Conservation (phyloP, 208 protist species). For the Acanthamoeba healyi region DNA sequence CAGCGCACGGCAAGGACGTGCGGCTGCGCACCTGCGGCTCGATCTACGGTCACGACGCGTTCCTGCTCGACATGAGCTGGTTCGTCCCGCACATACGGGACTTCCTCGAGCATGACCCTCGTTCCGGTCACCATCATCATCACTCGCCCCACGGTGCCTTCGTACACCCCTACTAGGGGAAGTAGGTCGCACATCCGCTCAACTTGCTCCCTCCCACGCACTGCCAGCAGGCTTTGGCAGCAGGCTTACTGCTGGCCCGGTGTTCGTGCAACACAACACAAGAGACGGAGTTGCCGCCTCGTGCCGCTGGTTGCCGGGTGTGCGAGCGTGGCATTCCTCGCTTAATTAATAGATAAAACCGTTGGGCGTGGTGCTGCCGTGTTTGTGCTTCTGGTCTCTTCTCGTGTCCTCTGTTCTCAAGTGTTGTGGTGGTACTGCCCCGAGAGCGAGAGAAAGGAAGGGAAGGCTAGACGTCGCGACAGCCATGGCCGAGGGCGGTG, state of each 20-base stretch:
- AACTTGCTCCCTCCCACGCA: too few species aligned
- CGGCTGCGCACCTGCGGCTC: neutral
- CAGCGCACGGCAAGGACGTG: conserved; percentile 65
- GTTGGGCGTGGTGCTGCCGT: too few species aligned
- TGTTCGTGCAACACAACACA: too few species aligned
- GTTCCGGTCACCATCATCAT: neutral
- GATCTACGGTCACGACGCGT: conserved; percentile 72
- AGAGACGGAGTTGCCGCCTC: too few species aligned
- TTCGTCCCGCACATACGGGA: conserved; percentile 51
- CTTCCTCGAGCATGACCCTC: conserved; percentile 5
- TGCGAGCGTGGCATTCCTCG: too few species aligned
- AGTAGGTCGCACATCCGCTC: too few species aligned
- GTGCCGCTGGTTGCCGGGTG: too few species aligned
- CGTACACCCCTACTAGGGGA: neutral
- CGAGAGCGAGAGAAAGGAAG: neutral
- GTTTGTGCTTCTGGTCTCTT: too few species aligned
- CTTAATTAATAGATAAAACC: too few species aligned
- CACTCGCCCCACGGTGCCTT: neutral
- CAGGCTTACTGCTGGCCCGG: too few species aligned
- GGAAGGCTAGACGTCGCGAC: neutral
- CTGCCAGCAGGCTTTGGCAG: too few species aligned
- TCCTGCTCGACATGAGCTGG: conserved; percentile 55
- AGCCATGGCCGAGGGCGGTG: neutral
- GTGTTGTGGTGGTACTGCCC: neutral
- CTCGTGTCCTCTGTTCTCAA: too few species aligned